A percentile compares a stretch with the other conserved stretches of the same genome.
phyloP scores from a whole-genome alignment of 2,329 filamentous ascomycete species.

The Aspergillus tamarii region DNA sequence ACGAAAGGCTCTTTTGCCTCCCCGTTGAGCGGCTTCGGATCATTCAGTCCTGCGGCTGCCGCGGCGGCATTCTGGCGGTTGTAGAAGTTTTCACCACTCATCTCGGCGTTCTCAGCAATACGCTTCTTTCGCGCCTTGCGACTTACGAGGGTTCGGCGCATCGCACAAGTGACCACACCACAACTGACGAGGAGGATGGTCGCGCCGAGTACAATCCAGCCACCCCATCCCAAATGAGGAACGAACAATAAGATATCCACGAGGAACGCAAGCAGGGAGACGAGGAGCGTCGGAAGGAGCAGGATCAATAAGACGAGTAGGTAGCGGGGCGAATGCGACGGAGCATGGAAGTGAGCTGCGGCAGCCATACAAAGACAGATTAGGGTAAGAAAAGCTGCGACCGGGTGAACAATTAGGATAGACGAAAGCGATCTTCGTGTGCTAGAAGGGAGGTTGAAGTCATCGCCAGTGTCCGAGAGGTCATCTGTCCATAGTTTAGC shows the following conservation, averaged over 20 bases:
- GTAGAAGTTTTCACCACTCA: conserved; percentile 94
- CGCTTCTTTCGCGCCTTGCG: conserved; percentile 90
- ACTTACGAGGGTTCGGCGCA: conserved; percentile 88
- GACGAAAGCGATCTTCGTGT: conserved; percentile 74
- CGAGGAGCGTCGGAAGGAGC: conserved; percentile 79
- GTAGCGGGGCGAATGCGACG: conserved; percentile 87
- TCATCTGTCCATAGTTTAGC: conserved; percentile 27
- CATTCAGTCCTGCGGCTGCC: conserved; percentile 28
- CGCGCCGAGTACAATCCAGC: conserved; percentile 87
- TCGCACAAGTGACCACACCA: conserved; percentile 86
- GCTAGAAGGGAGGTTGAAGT: conserved; percentile 67
- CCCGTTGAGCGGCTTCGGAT: conserved; percentile 39
- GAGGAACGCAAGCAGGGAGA: conserved; percentile 84
- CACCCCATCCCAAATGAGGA: conserved; percentile 90
- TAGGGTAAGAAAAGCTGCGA: conserved; percentile 83
- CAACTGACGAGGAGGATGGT: conserved; percentile 82
- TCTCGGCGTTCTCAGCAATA: conserved; percentile 92
- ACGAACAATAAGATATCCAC: conserved; percentile 94
- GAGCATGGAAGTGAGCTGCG: conserved; percentile 81
- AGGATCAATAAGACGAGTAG: conserved; percentile 84
- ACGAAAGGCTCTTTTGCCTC: conserved; percentile 63
- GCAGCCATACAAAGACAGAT: conserved; percentile 80
- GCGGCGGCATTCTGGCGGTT: conserved; percentile 57
- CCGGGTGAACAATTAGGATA: conserved; percentile 88
- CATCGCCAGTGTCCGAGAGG: conserved; percentile 46